Evolutionary conservation across 108 stramenopile genomes (phyloP), one percentile per base, ranked within the genome.

Genomic region (Nannochloropsis gaditana): DNA sequence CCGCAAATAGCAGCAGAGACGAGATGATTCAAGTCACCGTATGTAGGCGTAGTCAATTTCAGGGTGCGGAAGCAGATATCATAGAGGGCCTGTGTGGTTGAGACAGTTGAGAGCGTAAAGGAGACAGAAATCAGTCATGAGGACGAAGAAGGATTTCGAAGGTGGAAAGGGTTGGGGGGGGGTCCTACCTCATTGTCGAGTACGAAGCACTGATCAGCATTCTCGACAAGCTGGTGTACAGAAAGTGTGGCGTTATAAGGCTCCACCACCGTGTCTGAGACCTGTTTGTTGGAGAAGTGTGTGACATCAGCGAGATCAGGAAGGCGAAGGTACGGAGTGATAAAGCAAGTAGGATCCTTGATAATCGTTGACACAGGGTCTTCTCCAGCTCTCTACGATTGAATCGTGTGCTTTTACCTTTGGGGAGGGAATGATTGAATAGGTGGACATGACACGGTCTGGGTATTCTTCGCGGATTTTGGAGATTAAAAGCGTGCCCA

Each of bases 161-260:
- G 47, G 47, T 11, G 47, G 47, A 15, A 50, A 50, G 47, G 47
- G 0, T 11, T 10, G 47, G 47, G 47, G 47, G 47, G 47, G 47
- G 47, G 47, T 11, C 90, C 11, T 50, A 50, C 47, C 47, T 97
- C 96, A 92, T 96, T 96, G 89, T 97, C 96, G 90, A 97, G 94
- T 81, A 94, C 94, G 87, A 94, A 95, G 90, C 94, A 95, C 93
- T 96, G 95, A 88, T 96, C 97, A 80, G 96, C 97, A 87, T 97
- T 96, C 93, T 97, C 96, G 45, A 97, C 96, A 81, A 97, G 93
- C 94, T 96, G 96, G 85, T 97, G 96, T 45, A 97, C 93, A 41
- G 97, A 96, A 80, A 97, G 96, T 44, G 96, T 96, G 81, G 97
- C 97, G 91, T 97, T 96, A 95, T 97, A 97, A 5, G 96, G 96